These are phyloP conservation scores for Parafenestella ontariensis DNA, from an alignment of 2,329 filamentous ascomycete genomes.

Conservation along the genomic window DNA sequence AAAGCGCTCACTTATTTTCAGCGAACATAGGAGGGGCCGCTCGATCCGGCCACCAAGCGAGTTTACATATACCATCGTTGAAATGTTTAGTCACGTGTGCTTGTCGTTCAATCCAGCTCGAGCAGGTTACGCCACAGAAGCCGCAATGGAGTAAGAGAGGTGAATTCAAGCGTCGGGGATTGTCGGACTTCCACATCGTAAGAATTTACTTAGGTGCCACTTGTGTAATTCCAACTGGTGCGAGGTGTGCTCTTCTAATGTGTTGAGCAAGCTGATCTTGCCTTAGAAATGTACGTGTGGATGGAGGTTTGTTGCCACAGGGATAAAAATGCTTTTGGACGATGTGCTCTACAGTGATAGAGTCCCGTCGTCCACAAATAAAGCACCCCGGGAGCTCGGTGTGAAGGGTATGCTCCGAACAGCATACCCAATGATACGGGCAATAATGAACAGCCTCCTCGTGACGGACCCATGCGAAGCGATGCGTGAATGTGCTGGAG, in stretches of 20 bases:
- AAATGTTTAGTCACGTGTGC: slow-evolving; percentile 4
- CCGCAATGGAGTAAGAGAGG: not conserved
- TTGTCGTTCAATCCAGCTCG: slow-evolving; percentile 1
- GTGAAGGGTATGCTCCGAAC: not conserved
- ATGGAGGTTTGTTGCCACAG: not conserved
- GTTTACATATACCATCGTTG: not conserved
- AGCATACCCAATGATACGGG: slow-evolving; percentile 16
- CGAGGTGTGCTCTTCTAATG: slow-evolving; percentile 3
- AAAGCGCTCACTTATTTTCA: not conserved
- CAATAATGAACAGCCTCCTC: slow-evolving; percentile 14
- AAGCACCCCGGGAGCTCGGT: not conserved
- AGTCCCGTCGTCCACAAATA: not conserved
- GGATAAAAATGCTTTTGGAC: not conserved
- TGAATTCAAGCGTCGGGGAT: not conserved
- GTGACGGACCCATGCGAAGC: slow-evolving; percentile 10
- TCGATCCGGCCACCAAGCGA: slow-evolving; percentile 7
- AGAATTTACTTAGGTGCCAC: not conserved
- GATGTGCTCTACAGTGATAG: not conserved
- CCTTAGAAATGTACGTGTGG: slow-evolving; percentile 6
- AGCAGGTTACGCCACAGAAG: not conserved
- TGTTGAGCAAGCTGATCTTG: slow-evolving; percentile 11
- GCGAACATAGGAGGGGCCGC: not conserved
- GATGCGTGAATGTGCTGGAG: not conserved
- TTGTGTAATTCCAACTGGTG: not conserved
- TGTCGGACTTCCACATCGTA: not conserved